These are phyloP conservation scores for Euphrasia arctica DNA, from an alignment of 305 asterid genomes.

Conservation along the genomic window DNA sequence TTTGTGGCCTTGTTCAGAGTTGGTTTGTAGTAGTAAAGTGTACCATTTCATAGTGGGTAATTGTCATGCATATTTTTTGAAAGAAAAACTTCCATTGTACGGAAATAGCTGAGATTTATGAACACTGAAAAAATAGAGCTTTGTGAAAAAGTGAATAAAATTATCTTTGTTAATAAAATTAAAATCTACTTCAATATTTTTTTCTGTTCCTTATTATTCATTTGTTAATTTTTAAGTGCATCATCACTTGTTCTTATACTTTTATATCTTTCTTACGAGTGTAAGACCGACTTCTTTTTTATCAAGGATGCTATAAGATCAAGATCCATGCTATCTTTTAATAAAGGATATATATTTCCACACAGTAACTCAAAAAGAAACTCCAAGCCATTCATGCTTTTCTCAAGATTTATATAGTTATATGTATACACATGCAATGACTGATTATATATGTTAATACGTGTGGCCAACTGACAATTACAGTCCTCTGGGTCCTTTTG, in stretches of 20 bases:
- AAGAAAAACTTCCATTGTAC: not conserved
- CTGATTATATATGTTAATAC: constrained; percentile 21
- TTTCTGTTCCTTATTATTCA: too few relatives aligned
- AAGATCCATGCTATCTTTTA: not conserved
- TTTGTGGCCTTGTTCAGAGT: constrained; percentile 1
- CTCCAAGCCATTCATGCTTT: not conserved
- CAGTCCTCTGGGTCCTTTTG: constrained; percentile 98
- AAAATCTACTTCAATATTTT: too few relatives aligned
- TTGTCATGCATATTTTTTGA: not conserved
- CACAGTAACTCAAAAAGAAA: not conserved
- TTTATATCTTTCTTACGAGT: too few relatives aligned
- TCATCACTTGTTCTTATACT: not conserved
- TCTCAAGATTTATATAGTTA: not conserved
- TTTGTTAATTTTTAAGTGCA: not conserved
- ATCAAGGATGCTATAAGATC: not conserved
- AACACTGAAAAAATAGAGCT: not conserved
- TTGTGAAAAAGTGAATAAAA: not conserved
- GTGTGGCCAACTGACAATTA: constrained; percentile 21
- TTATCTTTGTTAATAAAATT: not conserved
- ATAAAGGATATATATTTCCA: not conserved
- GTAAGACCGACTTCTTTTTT: not conserved
- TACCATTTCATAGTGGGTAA: not conserved
- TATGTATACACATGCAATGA: not conserved
- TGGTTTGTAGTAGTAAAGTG: not conserved
- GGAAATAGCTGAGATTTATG: not conserved